These are phyloP conservation scores for Fusarium newnesense DNA, from an alignment of 2,329 filamentous ascomycete genomes.

Conservation along the genomic window DNA sequence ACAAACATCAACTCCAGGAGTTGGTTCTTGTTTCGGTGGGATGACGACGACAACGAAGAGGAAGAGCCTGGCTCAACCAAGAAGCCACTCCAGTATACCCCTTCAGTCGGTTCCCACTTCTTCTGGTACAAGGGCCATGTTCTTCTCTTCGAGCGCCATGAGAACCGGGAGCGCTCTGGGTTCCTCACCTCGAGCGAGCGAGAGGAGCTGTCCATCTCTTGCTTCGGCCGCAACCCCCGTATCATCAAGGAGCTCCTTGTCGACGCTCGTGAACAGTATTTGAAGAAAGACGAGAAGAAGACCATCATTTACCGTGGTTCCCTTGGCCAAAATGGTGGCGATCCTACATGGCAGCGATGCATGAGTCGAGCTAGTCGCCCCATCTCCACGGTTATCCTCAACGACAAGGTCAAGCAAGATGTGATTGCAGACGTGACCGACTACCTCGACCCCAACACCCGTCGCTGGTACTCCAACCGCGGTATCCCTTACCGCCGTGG, in stretches of 20 bases:
- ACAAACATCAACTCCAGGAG: conserved; percentile 66
- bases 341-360: conserved; percentile 69
- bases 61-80: conserved; percentile 54
- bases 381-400: conserved; percentile 73
- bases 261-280: conserved; percentile 66
- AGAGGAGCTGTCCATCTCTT: conserved; percentile 69
- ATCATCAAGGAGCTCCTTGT: conserved; percentile 70
- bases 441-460: conserved; percentile 70
- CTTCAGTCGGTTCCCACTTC: conserved; percentile 72
- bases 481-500: conserved; percentile 88
- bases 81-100: conserved; percentile 70
- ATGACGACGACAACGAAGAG: conserved; percentile 59
- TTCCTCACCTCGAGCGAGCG: conserved; percentile 59
- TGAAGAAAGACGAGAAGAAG: conserved; percentile 68
- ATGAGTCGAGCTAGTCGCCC: conserved; percentile 69
- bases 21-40: conserved; percentile 59
- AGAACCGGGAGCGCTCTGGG: conserved; percentile 56
- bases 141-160: conserved; percentile 66
- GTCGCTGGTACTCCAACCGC: conserved; percentile 83
- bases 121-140: conserved; percentile 73
- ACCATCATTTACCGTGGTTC: conserved; percentile 73
- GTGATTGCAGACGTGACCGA: conserved; percentile 70
- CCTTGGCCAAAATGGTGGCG: conserved; percentile 51
- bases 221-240: conserved; percentile 69
- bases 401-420: conserved; percentile 67